Evolutionary conservation across 1,139 yeast genomes (phyloP), one percentile per base, ranked within the genome.

Genomic region (Magnusiomyces fungicola): DNA sequence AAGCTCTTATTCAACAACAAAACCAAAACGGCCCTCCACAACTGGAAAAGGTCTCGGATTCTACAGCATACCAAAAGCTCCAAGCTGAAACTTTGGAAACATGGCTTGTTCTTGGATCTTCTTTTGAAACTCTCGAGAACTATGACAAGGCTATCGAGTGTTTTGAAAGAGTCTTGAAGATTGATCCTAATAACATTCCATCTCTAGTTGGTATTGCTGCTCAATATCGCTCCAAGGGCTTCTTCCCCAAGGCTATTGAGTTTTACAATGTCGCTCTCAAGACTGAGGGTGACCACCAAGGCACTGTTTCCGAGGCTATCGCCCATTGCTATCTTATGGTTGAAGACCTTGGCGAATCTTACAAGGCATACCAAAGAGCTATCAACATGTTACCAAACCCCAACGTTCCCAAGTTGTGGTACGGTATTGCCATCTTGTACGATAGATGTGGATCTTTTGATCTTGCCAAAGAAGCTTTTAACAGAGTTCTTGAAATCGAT

Each of bases 391-490:
- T 90, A 65, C 88, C 87, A 56, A 90, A 92, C 63, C 95, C 96
- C 45, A 88, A 89, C 60, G 97, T 90, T 46, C 97, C 98, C 50
- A 89, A 89, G 66, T 76, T 90, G 59, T 94, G 98, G 97, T 97
- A 92, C 67, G 98, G 98, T 0, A 92, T 92, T 59, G 98, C 97
- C 38, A 92, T 92, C 54, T 73, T 92, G 54, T 92, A 92, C 67
- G 98, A 92, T 66, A 75, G 98, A 48, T 92, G 92, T 66, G 97
- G 97, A n/a, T 86, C 96, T 10, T 73, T 90, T 59, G 97, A 92
- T 67, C 90, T 90, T 61, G 98, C 98, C 3, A 97, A 92, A 66
- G 98, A 92, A 67, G 97, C 98, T 3, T 92, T 92, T 70, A 94
- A 92, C 37, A 80, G 96, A 59, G 98, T 92, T 14, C 74, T 92